Evolutionary conservation across 495 filamentous ascomycete genomes (phyloP), one percentile per base, ranked within the genome.

Genomic region (Hypoxylon fragiforme): DNA sequence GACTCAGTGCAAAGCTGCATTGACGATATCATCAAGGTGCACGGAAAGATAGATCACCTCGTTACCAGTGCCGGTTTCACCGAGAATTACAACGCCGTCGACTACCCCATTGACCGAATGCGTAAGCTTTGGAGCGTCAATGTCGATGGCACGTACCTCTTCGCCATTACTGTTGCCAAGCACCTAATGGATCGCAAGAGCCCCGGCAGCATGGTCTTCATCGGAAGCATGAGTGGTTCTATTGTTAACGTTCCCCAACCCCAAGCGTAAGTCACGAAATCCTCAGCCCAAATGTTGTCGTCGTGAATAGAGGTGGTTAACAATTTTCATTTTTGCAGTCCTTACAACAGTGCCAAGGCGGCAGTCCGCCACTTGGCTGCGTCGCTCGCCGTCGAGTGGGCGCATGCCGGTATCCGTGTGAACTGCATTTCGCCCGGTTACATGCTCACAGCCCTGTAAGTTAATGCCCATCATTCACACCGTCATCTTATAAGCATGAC

Each of bases 31-130:
- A 54, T 81, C 37, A 66, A 74, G 31, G 75, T 81, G 48, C 90
- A 95, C 68, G 86, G 86, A 66, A 82, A 85, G 64, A 88, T 97
- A 65, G 92, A 97, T 72, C 84, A 87, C 68, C 83, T 98, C 21
- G 92, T 98, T 51, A 97, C 92, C 19, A 95, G 92, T 6, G 94
- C 94, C 21, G 94, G 94, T 5, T 95, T 97, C 76, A 91, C 88
- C 6, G 94, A 98, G 74, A 97, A 97, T 73, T 95, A 91, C 65
- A 85, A 91, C 57, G 92, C 92, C 24, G 87, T 90, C 64, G 79
- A 80, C 51, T 98, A 97, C 71, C 91, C 91, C 0, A 80, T 88
- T 47, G 91, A 96, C 59, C 83, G 91, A 48, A 83, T 96, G 70
- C 82, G 90, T 72, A 95, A 94, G 76, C 81, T 97, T 12, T 95